These are phyloP conservation scores for Ascochyta pisi DNA, from an alignment of 2,329 filamentous ascomycete genomes.

Conservation along the genomic window DNA sequence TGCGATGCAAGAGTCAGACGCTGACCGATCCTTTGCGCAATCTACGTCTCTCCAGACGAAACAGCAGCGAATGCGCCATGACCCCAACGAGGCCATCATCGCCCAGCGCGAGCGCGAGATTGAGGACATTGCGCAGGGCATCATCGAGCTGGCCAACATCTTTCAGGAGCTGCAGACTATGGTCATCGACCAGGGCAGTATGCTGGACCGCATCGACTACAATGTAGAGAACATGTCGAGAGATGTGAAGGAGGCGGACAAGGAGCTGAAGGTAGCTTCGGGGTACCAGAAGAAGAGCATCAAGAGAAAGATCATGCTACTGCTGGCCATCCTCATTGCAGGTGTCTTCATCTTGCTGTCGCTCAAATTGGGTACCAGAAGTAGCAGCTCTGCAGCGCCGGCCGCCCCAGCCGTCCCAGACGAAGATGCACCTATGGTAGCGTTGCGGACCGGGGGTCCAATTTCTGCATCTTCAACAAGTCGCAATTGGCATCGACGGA, in stretches of 20 bases:
- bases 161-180: constrained; percentile 96
- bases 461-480: constrained; percentile 24
- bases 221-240: constrained; percentile 96
- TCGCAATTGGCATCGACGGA: constrained; percentile 45
- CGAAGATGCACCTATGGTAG: constrained; percentile 28
- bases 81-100: constrained; percentile 78
- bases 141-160: constrained; percentile 95
- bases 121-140: constrained; percentile 96
- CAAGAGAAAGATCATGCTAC: constrained; percentile 89
- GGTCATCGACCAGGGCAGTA: constrained; percentile 66
- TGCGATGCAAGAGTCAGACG: constrained; percentile 85
- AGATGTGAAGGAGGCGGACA: constrained; percentile 90
- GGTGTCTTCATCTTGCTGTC: constrained; percentile 85
- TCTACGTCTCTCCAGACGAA: constrained; percentile 82
- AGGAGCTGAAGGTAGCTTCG: constrained; percentile 85
- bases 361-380: constrained; percentile 73
- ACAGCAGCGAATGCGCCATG: constrained; percentile 66
- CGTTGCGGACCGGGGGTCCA: constrained; percentile 25
- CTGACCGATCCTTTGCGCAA: constrained; percentile 90
- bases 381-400: constrained; percentile 28
- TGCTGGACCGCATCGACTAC: constrained; percentile 68
- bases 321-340: constrained; percentile 83
- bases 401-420: constrained; percentile 24
- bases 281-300: constrained; percentile 87
- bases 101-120: constrained; percentile 94